Percentiles rank a stretch among this genome's conserved stretches.
These are phyloP conservation scores for Fusarium robinianum DNA, from an alignment of 2,329 filamentous ascomycete genomes.

Conservation along the genomic window DNA sequence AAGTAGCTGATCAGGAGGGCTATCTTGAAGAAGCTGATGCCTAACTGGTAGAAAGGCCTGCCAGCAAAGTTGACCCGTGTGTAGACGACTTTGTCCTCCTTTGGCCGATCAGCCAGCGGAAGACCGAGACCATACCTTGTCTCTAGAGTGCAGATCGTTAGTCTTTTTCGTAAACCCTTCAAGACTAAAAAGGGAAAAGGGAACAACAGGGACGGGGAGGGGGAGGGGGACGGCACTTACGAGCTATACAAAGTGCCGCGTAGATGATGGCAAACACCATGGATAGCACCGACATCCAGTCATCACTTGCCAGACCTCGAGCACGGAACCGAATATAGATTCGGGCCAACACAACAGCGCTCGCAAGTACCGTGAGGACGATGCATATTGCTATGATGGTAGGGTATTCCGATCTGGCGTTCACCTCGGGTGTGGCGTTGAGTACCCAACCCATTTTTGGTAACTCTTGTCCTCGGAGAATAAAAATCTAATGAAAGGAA, in stretches of 20 bases:
- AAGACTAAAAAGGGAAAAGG: not conserved
- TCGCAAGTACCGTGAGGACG: conserved; percentile 50
- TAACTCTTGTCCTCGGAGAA: not conserved
- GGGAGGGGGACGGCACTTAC: conserved; percentile 41
- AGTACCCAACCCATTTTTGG: conserved; percentile 55
- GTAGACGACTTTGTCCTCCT: conserved; percentile 50
- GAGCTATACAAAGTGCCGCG: conserved; percentile 54
- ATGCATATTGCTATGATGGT: conserved; percentile 55
- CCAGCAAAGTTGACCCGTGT: conserved; percentile 57
- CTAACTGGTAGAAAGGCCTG: conserved; percentile 58
- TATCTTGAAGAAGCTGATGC: conserved; percentile 61
- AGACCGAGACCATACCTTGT: conserved; percentile 59
- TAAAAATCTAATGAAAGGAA: not conserved
- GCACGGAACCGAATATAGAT: conserved; percentile 48
- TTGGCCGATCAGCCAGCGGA: conserved; percentile 49
- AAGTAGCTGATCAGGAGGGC: conserved; percentile 58
- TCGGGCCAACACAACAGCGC: conserved; percentile 46
- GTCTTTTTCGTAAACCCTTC: too few species aligned
- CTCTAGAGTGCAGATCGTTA: conserved; percentile 42
- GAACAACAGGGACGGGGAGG: too few species aligned
- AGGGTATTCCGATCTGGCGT: conserved; percentile 52
- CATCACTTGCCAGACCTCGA: conserved; percentile 52
- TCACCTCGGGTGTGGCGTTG: conserved; percentile 52
- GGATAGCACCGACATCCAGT: conserved; percentile 49
- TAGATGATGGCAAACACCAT: conserved; percentile 54